These are phyloP conservation scores for Lenwebbia sp. DNA, from an alignment of 345 rosid genomes.

Conservation along the genomic window DNA sequence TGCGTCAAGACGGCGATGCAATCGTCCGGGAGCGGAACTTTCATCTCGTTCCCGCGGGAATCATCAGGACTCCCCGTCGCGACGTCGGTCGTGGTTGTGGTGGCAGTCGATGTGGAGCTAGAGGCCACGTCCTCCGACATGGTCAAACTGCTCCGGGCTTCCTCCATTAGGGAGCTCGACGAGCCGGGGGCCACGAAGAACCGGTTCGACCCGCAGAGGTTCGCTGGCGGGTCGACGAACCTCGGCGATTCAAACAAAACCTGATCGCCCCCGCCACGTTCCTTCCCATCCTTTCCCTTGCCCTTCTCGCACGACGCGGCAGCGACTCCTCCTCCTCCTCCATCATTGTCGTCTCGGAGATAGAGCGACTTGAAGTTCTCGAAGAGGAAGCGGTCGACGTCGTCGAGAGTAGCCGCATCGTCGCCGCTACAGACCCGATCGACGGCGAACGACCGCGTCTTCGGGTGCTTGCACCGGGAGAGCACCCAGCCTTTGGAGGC, in stretches of 20 bases:
- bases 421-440: background rate
- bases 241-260: constrained; percentile 24
- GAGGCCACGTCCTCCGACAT: constrained; percentile 13
- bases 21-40: constrained; percentile 28
- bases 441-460: constrained; percentile 46
- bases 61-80: background rate
- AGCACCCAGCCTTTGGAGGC: constrained; percentile 38
- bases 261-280: background rate
- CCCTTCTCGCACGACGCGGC: background rate
- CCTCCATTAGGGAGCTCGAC: constrained; percentile 39
- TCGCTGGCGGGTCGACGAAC: constrained; percentile 13
- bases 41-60: background rate
- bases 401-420: constrained; percentile 59
- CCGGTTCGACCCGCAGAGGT: constrained; percentile 24
- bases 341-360: constrained; percentile 25
- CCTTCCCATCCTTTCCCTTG: background rate
- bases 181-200: constrained; percentile 33
- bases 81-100: background rate
- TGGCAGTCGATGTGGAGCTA: constrained; percentile 13
- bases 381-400: constrained; percentile 65
- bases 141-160: constrained; percentile 27
- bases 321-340: background rate
- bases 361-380: constrained; percentile 86
- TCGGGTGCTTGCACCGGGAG: constrained; percentile 49
- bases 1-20: constrained; percentile 47